Evolutionary conservation across 257 asterid genomes (phyloP).

Genomic region (Knoxia roxburghii): DNA sequence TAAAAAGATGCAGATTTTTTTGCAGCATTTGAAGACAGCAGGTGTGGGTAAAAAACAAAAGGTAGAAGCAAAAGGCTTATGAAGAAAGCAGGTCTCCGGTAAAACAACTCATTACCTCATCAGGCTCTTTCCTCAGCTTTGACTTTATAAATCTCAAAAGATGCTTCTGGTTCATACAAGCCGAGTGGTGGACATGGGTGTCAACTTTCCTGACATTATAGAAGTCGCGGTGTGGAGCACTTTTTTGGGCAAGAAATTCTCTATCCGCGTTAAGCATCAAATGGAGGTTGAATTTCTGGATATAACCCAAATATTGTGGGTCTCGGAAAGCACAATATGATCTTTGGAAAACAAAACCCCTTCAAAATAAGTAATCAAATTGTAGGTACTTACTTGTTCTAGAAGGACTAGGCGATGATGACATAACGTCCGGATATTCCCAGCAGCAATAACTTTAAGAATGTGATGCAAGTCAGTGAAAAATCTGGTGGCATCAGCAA

Average conservation of each 20-base stretch:
- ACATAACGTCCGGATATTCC: slow-evolving; percentile 81
- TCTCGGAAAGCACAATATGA: slow-evolving; percentile 4
- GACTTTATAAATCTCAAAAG: slow-evolving; percentile 89
- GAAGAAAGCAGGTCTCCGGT: slow-evolving; percentile 11
- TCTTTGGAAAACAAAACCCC: slow-evolving; percentile 7
- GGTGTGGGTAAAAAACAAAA: not conserved
- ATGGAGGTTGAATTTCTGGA: slow-evolving; percentile 96
- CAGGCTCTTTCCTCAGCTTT: slow-evolving; percentile 96
- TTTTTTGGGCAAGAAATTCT: slow-evolving; percentile 96
- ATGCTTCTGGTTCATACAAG: slow-evolving; percentile 99
- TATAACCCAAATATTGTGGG: not conserved
- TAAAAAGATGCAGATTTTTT: not conserved
- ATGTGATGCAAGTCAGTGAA: slow-evolving; percentile 92
- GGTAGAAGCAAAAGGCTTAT: slow-evolving; percentile 10
- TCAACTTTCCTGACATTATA: slow-evolving; percentile 97
- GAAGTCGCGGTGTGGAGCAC: slow-evolving; percentile 99
- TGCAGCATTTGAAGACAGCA: no score
- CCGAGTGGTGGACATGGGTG: slow-evolving; percentile 98
- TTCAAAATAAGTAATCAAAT: slow-evolving; percentile 10
- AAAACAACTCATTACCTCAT: slow-evolving; percentile 51
- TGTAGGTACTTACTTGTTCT: slow-evolving; percentile 58
- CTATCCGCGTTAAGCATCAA: slow-evolving; percentile 98
- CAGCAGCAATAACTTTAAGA: slow-evolving; percentile 94
- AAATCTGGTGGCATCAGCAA: slow-evolving; percentile 89
- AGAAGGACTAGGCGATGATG: slow-evolving; percentile 93